Evolutionary conservation across 148 eudicot species (phyloP).

Genomic region (Cornus suecica): DNA sequence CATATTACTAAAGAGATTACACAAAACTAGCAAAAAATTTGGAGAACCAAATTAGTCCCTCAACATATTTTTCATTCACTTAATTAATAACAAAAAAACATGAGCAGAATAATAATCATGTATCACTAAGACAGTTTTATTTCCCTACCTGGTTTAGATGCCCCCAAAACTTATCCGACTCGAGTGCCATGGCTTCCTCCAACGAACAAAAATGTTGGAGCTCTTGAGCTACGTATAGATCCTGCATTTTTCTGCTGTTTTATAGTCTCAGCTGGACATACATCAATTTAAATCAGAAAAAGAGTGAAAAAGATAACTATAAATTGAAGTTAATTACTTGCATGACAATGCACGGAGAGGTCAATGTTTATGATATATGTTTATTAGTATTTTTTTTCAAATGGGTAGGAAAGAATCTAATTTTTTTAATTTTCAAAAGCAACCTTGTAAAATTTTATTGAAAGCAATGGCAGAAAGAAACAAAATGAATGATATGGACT

Average conservation of each 20-base stretch:
- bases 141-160: slow-evolving; percentile 3
- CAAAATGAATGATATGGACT: neutral
- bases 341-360: slow-evolving; percentile 7
- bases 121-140: neutral
- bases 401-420: too few relatives aligned
- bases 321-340: neutral
- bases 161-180: neutral
- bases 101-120: too few relatives aligned
- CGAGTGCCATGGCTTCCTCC: neutral
- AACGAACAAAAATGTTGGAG: neutral
- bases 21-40: too few relatives aligned
- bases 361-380: neutral
- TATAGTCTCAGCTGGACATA: neutral
- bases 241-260: neutral
- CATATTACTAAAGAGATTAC: too few relatives aligned
- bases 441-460: neutral
- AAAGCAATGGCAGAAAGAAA: neutral
- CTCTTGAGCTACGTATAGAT: neutral
- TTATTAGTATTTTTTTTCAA: neutral
- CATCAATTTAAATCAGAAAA: neutral
- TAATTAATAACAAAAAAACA: too few relatives aligned
- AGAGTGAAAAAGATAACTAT: neutral
- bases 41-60: too few relatives aligned
- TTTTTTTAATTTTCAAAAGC: neutral
- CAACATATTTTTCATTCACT: too few relatives aligned